A percentile compares a stretch with the other conserved stretches of the same genome.
Evolutionary conservation across 768 basidiomycete genomes (phyloP).

Genomic region (Leucosporidium yakuticum): DNA sequence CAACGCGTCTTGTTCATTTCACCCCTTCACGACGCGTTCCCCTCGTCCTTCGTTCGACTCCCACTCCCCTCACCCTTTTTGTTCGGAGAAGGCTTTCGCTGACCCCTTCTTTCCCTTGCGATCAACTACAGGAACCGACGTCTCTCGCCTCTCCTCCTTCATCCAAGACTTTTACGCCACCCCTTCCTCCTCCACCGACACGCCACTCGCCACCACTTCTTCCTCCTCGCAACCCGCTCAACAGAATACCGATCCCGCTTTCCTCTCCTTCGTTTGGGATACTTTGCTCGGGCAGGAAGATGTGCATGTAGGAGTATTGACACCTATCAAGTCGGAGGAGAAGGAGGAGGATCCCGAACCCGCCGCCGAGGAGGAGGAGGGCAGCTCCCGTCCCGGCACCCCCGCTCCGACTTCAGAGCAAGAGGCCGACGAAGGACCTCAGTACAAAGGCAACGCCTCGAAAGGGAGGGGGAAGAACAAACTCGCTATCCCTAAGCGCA

Average conservation of each 20-base stretch:
- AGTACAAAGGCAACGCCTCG: too few species aligned
- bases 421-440: not conserved
- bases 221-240: slow-evolving; percentile 34
- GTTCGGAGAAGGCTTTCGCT: not conserved
- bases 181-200: not conserved
- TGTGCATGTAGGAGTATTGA: slow-evolving; percentile 63
- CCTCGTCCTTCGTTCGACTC: slow-evolving; percentile 13
- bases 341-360: not conserved
- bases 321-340: slow-evolving; percentile 38
- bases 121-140: slow-evolving; percentile 58
- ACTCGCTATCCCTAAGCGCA: not conserved
- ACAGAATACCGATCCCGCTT: slow-evolving; percentile 67
- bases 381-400: too few species aligned
- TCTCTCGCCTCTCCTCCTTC: slow-evolving; percentile 49
- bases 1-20: slow-evolving; percentile 33
- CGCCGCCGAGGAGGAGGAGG: not conserved
- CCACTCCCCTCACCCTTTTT: not conserved
- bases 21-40: slow-evolving; percentile 26
- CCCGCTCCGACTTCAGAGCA: too few species aligned
- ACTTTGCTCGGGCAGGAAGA: slow-evolving; percentile 68
- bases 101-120: not conserved
- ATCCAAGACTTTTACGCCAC: slow-evolving; percentile 60
- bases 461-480: too few species aligned
- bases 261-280: slow-evolving; percentile 75
- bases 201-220: slow-evolving; percentile 39